Conservation (phyloP, 306 rosid genomes). For the Abrus pulchellus region DNA sequence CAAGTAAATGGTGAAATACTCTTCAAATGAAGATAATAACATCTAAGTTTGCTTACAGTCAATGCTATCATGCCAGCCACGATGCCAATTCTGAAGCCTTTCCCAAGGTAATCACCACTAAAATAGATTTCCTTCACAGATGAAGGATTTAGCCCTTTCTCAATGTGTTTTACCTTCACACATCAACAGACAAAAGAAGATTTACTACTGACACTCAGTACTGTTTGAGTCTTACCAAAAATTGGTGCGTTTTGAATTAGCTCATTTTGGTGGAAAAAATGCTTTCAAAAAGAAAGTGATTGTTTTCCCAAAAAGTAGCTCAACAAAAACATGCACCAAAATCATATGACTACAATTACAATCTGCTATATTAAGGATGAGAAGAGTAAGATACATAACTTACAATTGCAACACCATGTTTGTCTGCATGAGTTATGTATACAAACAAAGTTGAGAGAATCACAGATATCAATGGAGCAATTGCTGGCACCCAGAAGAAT, state of each 20-base stretch:
- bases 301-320: not conserved
- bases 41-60: conserved; percentile 71
- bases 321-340: not conserved
- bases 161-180: conserved; percentile 81
- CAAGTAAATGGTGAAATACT: conserved; percentile 32
- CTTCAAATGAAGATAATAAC: conserved; percentile 19
- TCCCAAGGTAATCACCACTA: conserved; percentile 72
- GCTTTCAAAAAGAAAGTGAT: not conserved
- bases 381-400: conserved; percentile 50
- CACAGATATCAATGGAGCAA: conserved; percentile 89
- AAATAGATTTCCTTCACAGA: conserved; percentile 80
- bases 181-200: conserved; percentile 35
- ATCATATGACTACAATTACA: conserved; percentile 14
- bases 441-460: conserved; percentile 83
- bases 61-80: conserved; percentile 92
- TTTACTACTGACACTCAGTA: conserved; percentile 34
- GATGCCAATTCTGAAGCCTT: conserved; percentile 84
- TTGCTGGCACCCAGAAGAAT: conserved; percentile 95
- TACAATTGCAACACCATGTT: conserved; percentile 85
- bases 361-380: conserved; percentile 9
- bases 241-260: not conserved
- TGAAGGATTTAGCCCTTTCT: conserved; percentile 87
- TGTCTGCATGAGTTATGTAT: conserved; percentile 82
- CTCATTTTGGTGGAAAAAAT: not conserved
- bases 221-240: conserved; percentile 17